Evolutionary conservation across 140 eudicot genomes (phyloP), one percentile per base, ranked within the genome.

Genomic region (Anethum foeniculum): DNA sequence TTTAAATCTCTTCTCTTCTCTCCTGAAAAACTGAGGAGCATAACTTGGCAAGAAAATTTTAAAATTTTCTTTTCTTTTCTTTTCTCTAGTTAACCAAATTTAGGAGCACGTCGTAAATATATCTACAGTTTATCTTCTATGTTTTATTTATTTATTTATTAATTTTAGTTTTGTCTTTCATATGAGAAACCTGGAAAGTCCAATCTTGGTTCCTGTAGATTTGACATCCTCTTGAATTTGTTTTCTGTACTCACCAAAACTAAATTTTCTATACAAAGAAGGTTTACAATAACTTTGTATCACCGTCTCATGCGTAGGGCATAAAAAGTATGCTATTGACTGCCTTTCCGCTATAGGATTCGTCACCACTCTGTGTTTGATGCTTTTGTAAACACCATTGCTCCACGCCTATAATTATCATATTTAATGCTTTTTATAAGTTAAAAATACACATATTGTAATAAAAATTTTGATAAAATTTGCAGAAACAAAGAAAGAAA

Each of bases 171-270:
- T 41, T 41, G 46, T 41, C 9, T 7, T 41, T 74, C 54, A 44
- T 4, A 0, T 51, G 30, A 76, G 80, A 16, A 76, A 76, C 47
- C 32, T 48, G 32, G 28, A 12, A n/a, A 77, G 80, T 21, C 80
- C 80, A 48, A 77, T 34, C 43, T 77, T 77, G 48, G 28, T 51
- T 21, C 80, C 71, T 0, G 71, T 77, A 21, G 80, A 77, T n/a
- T 51, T 32, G 71, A 77, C 80, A 77, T 77, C 80, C 18, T 77
- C 49, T 39, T 36, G 69, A 34, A 77, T 43, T 77, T 52, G 80
- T 18, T 54, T 60, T 36, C 49, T 34, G 80, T 28, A 77, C 32
- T 77, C 80, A 3, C 80, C 49, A 51, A 51, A 77, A 46, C 49
- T 77, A 36, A 77, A 77, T 8, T 77, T 21, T 54, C 49, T 77